phyloP scores from a whole-genome alignment of 345 rosid genomes.

The Eutrema heterophyllum region DNA sequence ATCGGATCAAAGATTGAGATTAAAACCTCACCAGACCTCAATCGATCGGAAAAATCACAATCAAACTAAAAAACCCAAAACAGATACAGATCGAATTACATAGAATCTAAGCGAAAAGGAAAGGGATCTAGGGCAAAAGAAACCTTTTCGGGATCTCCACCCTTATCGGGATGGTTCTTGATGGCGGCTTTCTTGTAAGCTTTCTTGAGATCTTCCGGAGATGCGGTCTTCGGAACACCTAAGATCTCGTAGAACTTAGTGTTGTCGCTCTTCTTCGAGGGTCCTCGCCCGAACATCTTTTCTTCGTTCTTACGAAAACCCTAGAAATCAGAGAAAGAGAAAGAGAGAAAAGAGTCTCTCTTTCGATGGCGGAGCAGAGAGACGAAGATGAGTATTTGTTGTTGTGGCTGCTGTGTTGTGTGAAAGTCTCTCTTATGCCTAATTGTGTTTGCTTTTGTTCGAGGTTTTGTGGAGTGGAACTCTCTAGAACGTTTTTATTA shows the following conservation, averaged over 20 bases:
- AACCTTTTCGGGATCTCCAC: slow-evolving; percentile 71
- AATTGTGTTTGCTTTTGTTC: slow-evolving; percentile 11
- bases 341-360: not conserved
- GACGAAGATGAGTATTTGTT: not conserved
- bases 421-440: not conserved
- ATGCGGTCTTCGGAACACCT: slow-evolving; percentile 72
- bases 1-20: slow-evolving; percentile 8
- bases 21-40: not conserved
- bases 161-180: slow-evolving; percentile 94
- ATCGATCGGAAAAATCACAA: not conserved
- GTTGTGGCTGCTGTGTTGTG: slow-evolving; percentile 7
- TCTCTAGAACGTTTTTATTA: slow-evolving; percentile 25
- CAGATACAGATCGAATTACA: not conserved
- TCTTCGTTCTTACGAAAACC: slow-evolving; percentile 17
- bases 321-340: not conserved
- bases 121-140: not conserved
- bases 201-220: slow-evolving; percentile 82
- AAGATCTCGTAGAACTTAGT: slow-evolving; percentile 76
- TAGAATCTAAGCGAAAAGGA: not conserved
- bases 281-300: slow-evolving; percentile 74
- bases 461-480: slow-evolving; percentile 27
- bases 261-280: slow-evolving; percentile 70
- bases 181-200: slow-evolving; percentile 90
- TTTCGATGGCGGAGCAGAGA: not conserved
- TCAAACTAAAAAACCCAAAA: not conserved